Base-by-base conservation (phyloP, 345 rosid genomes). In the Moringa oleifera region DNA sequence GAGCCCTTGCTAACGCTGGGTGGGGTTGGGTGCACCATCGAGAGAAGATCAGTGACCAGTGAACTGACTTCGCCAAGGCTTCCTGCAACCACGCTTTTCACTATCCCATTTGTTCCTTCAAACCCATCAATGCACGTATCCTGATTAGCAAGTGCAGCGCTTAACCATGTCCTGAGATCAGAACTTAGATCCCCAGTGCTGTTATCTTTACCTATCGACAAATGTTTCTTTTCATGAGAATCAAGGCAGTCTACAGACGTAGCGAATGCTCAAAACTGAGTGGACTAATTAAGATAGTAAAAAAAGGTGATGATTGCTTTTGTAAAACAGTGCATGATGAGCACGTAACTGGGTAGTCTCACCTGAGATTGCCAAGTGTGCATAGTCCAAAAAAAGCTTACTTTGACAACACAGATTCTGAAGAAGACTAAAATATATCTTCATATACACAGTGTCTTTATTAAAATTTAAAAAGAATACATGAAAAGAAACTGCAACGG, bases 101-200 rank as follows among this genome's bases (percentile, higher is more conserved):
- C 81, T 18, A 83, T 20, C 62, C 86, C 65, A 61, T 61, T 80
- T 16, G 88, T 84, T 20, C 86, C 91, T 6, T 78, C 95, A 68
- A 76, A 85, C 22, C 94, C 97, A 13, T 93, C 96, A 1, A 75
- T 74, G 76, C 98, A 93, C 22, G 98, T 93, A 71, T 84, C 88
- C 54, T 85, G 87, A 62, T 90, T 80, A 16, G 82, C 70, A 25
- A 93, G 77, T 36, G 97, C 85, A 17, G 97, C 98, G 53, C 96
- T 83, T 25, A 93, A 77, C 81, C 92, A 93, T 54, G 94, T 77
- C 69, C 75, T 75, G 25, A 88, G 64, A 69, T 93, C 97, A n/a
- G 79, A 82, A 59, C 81, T 74, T 55, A 86, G 67, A 64, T 90
- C 81, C 0, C 81, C 85, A 16, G 90, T 84, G 63, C 95, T 78